Evolutionary conservation across 805 yeast genomes (phyloP).

Genomic region (Yarrowia sp.): DNA sequence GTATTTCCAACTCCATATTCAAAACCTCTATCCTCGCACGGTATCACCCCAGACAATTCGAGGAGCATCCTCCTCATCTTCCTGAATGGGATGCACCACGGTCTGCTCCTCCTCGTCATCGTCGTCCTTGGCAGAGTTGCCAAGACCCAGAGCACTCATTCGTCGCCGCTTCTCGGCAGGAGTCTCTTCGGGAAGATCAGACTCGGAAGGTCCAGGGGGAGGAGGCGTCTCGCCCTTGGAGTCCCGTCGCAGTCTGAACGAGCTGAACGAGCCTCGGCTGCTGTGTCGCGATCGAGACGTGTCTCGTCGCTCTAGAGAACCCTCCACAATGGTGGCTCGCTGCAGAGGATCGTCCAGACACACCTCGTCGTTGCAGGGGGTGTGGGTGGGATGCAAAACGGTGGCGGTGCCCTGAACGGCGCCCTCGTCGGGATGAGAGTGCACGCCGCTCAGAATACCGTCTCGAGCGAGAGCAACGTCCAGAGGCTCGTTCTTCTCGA

Average conservation of each 20-base stretch:
- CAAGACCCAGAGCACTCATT: slow-evolving; percentile 34
- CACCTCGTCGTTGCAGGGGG: slow-evolving; percentile 30
- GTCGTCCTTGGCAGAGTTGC: slow-evolving; percentile 10
- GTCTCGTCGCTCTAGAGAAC: slow-evolving; percentile 19
- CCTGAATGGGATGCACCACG: slow-evolving; percentile 39
- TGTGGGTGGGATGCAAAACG: slow-evolving; percentile 23
- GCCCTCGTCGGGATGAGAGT: slow-evolving; percentile 9
- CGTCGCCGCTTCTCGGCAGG: slow-evolving; percentile 38
- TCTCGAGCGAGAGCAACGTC: slow-evolving; percentile 29
- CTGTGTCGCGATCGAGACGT: slow-evolving; percentile 19
- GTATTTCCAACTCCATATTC: neutral
- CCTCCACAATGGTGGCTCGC: slow-evolving; percentile 28
- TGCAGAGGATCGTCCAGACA: slow-evolving; percentile 32
- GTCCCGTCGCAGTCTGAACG: slow-evolving; percentile 17
- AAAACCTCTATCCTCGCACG: slow-evolving; percentile 5
- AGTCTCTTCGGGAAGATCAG: slow-evolving; percentile 13
- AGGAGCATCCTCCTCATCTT: slow-evolving; percentile 39
- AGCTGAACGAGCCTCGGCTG: slow-evolving; percentile 22
- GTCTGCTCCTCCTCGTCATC: slow-evolving; percentile 27
- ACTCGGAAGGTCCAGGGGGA: neutral
- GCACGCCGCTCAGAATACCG: slow-evolving; percentile 12
- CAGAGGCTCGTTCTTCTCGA: slow-evolving; percentile 32
- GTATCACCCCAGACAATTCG: slow-evolving; percentile 13
- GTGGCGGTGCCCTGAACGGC: slow-evolving; percentile 18
- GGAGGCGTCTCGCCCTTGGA: slow-evolving; percentile 14